These are phyloP conservation scores for Saccharomyces eubayanus DNA, from an alignment of 805 yeast species.

Conservation along the genomic window DNA sequence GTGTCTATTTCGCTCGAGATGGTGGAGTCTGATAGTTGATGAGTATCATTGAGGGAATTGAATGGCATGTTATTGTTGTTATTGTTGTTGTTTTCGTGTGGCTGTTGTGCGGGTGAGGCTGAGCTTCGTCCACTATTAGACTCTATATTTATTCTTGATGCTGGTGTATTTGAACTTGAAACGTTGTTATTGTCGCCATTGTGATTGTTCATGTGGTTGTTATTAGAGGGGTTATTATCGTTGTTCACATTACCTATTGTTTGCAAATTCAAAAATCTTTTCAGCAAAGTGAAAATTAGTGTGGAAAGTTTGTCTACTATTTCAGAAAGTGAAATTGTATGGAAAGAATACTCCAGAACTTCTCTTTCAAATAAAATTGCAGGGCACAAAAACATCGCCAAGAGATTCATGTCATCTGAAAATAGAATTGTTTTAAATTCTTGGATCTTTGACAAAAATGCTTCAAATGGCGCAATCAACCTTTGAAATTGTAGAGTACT, in stretches of 20 bases:
- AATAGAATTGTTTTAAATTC: conserved; percentile 5
- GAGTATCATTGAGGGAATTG: not conserved
- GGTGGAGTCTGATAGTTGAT: not conserved
- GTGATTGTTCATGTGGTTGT: not conserved
- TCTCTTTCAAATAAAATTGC: conserved; percentile 14
- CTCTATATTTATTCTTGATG: not conserved
- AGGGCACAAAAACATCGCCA: conserved; percentile 15
- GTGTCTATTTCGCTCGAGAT: conserved; percentile 1
- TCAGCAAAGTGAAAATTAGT: conserved; percentile 4
- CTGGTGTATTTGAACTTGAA: not conserved
- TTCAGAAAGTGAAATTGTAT: conserved; percentile 13
- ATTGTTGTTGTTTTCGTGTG: not conserved
- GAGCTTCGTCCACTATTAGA: not conserved
- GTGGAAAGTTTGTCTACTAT: conserved; percentile 11
- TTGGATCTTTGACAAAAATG: conserved; percentile 3
- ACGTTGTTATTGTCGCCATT: not conserved
- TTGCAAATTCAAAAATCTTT: conserved; percentile 6
- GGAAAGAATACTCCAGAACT: conserved; percentile 10
- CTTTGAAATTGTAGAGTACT: conserved; percentile 3
- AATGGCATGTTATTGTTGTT: not conserved
- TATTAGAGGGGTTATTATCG: not conserved
- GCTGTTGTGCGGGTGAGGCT: not conserved
- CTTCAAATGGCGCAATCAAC: conserved; percentile 6
- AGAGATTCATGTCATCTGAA: conserved; percentile 9
- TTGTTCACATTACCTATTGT: not conserved